Conservation (phyloP, 306 rosid species). For the Senna tora region DNA sequence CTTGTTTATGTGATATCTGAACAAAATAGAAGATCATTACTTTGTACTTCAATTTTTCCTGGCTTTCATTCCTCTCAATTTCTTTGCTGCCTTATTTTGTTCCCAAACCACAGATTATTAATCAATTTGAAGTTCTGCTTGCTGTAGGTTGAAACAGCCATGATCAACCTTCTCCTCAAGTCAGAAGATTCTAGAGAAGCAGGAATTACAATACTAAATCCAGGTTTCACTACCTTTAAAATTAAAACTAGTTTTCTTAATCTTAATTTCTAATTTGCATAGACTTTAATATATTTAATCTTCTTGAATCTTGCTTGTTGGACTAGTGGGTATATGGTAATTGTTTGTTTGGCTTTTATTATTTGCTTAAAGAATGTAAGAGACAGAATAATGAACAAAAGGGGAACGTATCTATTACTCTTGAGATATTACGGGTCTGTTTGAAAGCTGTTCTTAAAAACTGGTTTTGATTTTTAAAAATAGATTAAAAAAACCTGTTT, state of each 20-base stretch:
- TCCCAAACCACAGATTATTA: background rate
- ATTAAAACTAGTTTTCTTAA: conserved; percentile 2
- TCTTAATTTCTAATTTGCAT: background rate
- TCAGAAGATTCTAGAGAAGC: conserved; percentile 47
- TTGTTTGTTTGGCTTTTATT: conserved; percentile 32
- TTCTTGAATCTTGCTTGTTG: conserved; percentile 10
- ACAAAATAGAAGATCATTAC: background rate
- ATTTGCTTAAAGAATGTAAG: conserved; percentile 18
- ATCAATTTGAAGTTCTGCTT: conserved; percentile 32
- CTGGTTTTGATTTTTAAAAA: too few relatives aligned
- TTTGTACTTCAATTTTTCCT: background rate
- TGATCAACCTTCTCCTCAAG: conserved; percentile 46
- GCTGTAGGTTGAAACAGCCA: conserved; percentile 68
- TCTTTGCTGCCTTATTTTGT: background rate
- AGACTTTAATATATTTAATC: conserved; percentile 23
- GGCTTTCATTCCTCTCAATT: background rate
- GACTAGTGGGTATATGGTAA: conserved; percentile 4
- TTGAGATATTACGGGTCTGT: background rate
- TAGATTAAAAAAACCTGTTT: too few relatives aligned
- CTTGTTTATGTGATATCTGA: background rate
- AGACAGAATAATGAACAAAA: conserved; percentile 8
- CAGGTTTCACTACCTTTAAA: conserved; percentile 54
- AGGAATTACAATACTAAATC: conserved; percentile 47
- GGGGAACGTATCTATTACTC: background rate
- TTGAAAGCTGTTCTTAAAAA: too few relatives aligned